Conservation (phyloP, 495 filamentous ascomycete species). For the Penicillium coprophilum region DNA sequence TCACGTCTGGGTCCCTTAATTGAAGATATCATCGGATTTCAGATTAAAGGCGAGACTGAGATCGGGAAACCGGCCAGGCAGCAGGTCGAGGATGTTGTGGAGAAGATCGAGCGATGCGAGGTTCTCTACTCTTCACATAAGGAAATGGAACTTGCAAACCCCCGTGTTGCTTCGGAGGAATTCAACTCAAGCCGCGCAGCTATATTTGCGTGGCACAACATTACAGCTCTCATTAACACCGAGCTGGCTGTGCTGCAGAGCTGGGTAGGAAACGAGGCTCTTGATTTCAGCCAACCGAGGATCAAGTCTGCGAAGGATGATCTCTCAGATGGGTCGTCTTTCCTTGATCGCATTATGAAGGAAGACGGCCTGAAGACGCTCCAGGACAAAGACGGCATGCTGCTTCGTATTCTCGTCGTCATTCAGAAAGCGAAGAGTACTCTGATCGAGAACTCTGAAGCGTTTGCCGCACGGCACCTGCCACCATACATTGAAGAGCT, state of each 20-base stretch:
- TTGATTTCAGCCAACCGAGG: conserved; percentile 76
- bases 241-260: conserved; percentile 84
- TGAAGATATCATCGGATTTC: conserved; percentile 85
- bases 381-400: conserved; percentile 78
- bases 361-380: conserved; percentile 92
- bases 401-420: conserved; percentile 75
- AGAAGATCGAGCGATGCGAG: conserved; percentile 85
- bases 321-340: conserved; percentile 83
- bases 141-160: conserved; percentile 69
- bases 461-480: conserved; percentile 85
- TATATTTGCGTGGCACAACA: conserved; percentile 94
- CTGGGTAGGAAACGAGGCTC: conserved; percentile 94
- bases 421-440: conserved; percentile 93
- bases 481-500: conserved; percentile 97
- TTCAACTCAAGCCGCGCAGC: conserved; percentile 81
- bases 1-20: conserved; percentile 65
- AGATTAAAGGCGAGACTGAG: conserved; percentile 90
- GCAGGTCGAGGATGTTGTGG: conserved; percentile 85
- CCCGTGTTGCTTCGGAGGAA: conserved; percentile 66
- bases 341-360: conserved; percentile 96
- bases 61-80: conserved; percentile 81
- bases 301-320: conserved; percentile 52
- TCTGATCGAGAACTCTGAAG: conserved; percentile 80
- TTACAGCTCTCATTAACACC: conserved; percentile 95
- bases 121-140: conserved; percentile 75